A percentile compares a stretch with the other conserved stretches of the same genome.
Evolutionary conservation across 805 yeast genomes (phyloP).

Genomic region (Yarrowia keelungensis): DNA sequence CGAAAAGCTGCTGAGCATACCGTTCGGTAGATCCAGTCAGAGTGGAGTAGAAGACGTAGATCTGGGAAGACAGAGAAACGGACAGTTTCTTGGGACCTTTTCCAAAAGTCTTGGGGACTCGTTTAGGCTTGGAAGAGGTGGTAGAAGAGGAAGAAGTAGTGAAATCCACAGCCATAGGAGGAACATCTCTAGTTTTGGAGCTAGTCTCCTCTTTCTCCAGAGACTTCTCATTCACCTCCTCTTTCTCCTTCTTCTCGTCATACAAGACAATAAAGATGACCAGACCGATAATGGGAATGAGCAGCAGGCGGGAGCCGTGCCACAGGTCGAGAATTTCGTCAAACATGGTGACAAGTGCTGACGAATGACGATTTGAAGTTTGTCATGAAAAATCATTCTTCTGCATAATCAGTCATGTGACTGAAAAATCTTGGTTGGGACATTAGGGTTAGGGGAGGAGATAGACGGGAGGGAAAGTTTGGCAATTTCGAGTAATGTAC

Average conservation of each 20-base stretch:
- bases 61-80: slow-evolving; percentile 45
- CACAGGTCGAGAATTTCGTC: slow-evolving; percentile 33
- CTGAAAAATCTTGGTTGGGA: neutral
- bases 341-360: slow-evolving; percentile 2
- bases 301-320: slow-evolving; percentile 40
- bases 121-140: slow-evolving; percentile 30
- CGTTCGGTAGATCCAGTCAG: slow-evolving; percentile 82
- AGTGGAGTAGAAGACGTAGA: slow-evolving; percentile 79
- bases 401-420: slow-evolving; percentile 34
- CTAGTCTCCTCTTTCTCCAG: no score
- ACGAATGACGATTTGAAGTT: slow-evolving; percentile 3
- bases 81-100: slow-evolving; percentile 41
- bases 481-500: neutral
- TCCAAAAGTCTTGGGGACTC: slow-evolving; percentile 32
- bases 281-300: slow-evolving; percentile 40
- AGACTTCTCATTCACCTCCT: neutral
- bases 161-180: slow-evolving; percentile 45
- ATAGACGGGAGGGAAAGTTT: neutral
- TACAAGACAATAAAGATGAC: slow-evolving; percentile 10
- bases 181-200: neutral
- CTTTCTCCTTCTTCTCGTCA: slow-evolving; percentile 25
- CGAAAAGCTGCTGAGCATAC: slow-evolving; percentile 62
- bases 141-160: slow-evolving; percentile 42
- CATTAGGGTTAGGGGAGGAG: neutral
- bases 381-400: slow-evolving; percentile 7